Evolutionary conservation across 257 asterid genomes (phyloP), one percentile per base, ranked within the genome.

Genomic region (Nicotiana paniculata): DNA sequence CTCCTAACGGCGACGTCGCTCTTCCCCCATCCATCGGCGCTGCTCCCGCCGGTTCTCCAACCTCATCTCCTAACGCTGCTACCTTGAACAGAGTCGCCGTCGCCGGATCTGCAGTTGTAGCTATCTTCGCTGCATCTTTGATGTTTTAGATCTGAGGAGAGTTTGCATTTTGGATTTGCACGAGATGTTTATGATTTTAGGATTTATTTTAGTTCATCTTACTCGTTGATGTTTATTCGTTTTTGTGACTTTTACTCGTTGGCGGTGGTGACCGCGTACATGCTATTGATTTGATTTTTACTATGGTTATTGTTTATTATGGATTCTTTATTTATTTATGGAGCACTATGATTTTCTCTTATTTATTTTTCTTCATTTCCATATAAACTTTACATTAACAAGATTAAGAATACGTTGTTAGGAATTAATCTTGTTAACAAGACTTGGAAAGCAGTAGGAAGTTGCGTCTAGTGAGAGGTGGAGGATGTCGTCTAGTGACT

Each of bases 91-190:
- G 89, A 85, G 81, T 89, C 46, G 84, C 90, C 24, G 24, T 88
- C 28, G 90, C 89, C 32, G 94, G 94, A 89, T 89, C 93, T 74
- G 89, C 87, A 17, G 90, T 82, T 6, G 82, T 82, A 35, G 90
- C 83, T 18, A 37, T 89, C 83, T 24, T 89, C 32, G 86, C 88
- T 81, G 90, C 91, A 37, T 89, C 90, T 53, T 32, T 86, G 70
- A 51, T 88, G 87, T 72, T 89, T 64, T 89, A 88, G 88, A 86
- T 86, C 85, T 87, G 68, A 48, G 35, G 9, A 24, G 37, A 48
- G 30, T 16, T 48, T 68, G 59, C 69, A 6, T 54, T 43, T 43
- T 51, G 54, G 57, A 70, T 79, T 74, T 57, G 54, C 72, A 26
- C 57, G 87, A 7, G 81, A 26, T 59, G 77, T 75, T 79, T 79